phyloP scores from a whole-genome alignment of 192 early-diverging fungal genomes.

The Coemansia sp. region DNA sequence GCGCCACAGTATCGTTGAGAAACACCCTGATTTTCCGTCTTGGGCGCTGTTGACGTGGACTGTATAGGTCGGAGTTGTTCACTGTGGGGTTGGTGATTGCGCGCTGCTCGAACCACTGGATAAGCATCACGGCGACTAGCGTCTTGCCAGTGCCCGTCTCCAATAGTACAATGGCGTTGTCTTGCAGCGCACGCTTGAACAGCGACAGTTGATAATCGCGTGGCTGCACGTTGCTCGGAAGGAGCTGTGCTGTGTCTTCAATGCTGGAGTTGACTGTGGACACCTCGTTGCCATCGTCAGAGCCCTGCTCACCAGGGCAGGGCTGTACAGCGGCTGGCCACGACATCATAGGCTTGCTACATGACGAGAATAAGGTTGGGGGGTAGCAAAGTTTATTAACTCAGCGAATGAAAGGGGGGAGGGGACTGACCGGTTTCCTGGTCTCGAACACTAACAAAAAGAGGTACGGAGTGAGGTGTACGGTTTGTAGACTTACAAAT shows the following conservation, averaged over 20 bases:
- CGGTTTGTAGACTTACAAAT: background rate
- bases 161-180: constrained; percentile 88
- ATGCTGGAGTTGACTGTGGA: background rate
- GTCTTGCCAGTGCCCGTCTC: constrained; percentile 97
- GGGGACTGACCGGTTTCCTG: background rate
- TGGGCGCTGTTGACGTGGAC: background rate
- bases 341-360: constrained; percentile 1
- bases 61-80: too few species aligned
- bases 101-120: constrained; percentile 69
- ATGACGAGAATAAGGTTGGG: background rate
- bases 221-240: constrained; percentile 45
- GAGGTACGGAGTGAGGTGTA: background rate
- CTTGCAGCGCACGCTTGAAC: constrained; percentile 64
- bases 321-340: background rate
- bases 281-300: background rate
- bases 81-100: background rate
- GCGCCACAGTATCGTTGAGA: constrained; percentile 84
- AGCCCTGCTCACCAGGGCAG: background rate
- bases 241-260: background rate
- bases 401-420: background rate
- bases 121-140: constrained; percentile 83
- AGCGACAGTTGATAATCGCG: constrained; percentile 85
- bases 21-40: constrained; percentile 64
- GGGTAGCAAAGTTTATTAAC: background rate
- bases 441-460: background rate